Base-by-base conservation (phyloP, 1,284 basidiomycete species). In the Inonotus hispidus region DNA sequence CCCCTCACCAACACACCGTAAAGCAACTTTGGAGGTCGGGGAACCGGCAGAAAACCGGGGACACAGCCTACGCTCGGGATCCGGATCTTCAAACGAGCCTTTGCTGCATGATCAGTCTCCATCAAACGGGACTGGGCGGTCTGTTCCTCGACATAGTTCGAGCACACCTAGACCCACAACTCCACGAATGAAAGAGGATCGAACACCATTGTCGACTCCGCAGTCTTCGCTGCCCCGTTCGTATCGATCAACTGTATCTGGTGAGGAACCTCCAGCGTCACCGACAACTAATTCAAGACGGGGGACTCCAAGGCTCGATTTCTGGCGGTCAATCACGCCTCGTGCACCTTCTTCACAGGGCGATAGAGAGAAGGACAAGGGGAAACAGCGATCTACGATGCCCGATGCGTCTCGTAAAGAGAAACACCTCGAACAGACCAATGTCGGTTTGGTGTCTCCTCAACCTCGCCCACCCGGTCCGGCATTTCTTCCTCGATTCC, bases 41-140 rank as follows among this genome's bases (percentile, higher is more conserved):
- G 45, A 45, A 61, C 56, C 35, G 21, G 35, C 19, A 13, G 23
- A 23, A 19, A 39, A 23, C 8, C 38, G 41, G 23, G 41, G 41
- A 21, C 62, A 63, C 29, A 53, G 43, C 27, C n/a, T 35, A 21
- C 53, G 62, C n/a, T 43, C 53, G 23, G 62, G 62, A 16, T 63
- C 62, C 19, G 62, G 54, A 7, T 60, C 58, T n/a, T 63, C 62
- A 21, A 59, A 57, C 54, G 62, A 63, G 37, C 62, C 62, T 7
- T 50, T 63, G 35, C 35, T 63, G n/a, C 58, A 47, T n/a, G 37
- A 53, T 14, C 39, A 32, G 5, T 53, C 58, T n/a, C 53, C 46
- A 8, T 41, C 58, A 25, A 63, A 46, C 38, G 43, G 43, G 3
- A 56, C 29, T 38, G 43, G 29, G 3, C 60, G 54, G 19, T 13